These are phyloP conservation scores for Penicillium taxi DNA, from an alignment of 495 filamentous ascomycete genomes.

Conservation along the genomic window DNA sequence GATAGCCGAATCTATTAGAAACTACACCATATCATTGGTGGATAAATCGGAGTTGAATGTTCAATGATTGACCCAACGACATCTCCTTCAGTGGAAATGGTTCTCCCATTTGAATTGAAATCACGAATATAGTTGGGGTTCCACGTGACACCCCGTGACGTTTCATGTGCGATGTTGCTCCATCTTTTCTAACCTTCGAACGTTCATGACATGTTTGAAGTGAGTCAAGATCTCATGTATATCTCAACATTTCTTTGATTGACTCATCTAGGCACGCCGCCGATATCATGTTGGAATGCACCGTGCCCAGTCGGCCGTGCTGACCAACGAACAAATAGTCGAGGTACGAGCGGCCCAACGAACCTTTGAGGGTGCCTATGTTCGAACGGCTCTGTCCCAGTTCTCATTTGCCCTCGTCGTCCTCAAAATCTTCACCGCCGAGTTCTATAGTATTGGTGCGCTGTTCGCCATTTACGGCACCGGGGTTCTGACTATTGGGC, in stretches of 20 bases:
- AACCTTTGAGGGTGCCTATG: conserved; percentile 80
- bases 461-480: conserved; percentile 87
- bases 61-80: not conserved
- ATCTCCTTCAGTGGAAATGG: not conserved
- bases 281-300: conserved; percentile 46
- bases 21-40: conserved; percentile 22
- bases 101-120: not conserved
- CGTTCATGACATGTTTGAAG: not conserved
- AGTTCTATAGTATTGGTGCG: conserved; percentile 91
- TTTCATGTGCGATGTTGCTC: not conserved
- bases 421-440: conserved; percentile 89
- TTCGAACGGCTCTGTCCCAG: conserved; percentile 86
- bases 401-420: conserved; percentile 93
- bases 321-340: conserved; percentile 6
- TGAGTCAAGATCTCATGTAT: not conserved
- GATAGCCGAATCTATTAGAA: conserved; percentile 26
- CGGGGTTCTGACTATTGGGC: conserved; percentile 68
- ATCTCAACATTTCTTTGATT: not conserved
- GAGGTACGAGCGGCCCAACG: conserved; percentile 7
- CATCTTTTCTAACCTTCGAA: not conserved
- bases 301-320: conserved; percentile 73
- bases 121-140: too few relatives aligned
- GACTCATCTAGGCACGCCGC: conserved; percentile 33
- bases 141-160: not conserved
- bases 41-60: conserved; percentile 9